A percentile compares a stretch with the other conserved stretches of the same genome.
Evolutionary conservation across 106 monocot genomes (phyloP).

Genomic region (Amphibolis antarctica): DNA sequence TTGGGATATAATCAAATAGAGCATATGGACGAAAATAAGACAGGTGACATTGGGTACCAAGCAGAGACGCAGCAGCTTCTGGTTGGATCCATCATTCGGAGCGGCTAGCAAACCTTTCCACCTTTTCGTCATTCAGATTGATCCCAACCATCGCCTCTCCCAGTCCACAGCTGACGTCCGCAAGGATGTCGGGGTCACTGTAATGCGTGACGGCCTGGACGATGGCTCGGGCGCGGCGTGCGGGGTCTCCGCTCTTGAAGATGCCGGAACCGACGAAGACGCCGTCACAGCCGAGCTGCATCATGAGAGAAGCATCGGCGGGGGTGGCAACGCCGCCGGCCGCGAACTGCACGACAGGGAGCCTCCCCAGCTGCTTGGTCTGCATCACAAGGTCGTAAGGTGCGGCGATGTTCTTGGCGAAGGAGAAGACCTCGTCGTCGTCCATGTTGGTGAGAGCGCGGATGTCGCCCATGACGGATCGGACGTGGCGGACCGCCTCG

Average conservation of each 20-base stretch:
- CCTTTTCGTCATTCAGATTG: conserved; percentile 19
- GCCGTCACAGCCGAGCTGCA: conserved; percentile 25
- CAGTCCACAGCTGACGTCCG: conserved; percentile 19
- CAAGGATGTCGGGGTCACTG: conserved; percentile 15
- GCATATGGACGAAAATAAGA: too few relatives aligned
- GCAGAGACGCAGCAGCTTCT: too few relatives aligned
- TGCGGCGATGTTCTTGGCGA: conserved; percentile 19
- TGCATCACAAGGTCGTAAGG: conserved; percentile 26
- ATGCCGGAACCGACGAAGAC: conserved; percentile 24
- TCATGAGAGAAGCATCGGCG: conserved; percentile 23
- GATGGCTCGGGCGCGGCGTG: conserved; percentile 20
- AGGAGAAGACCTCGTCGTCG: conserved; percentile 23
- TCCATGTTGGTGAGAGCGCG: conserved; percentile 21
- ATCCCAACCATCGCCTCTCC: conserved; percentile 26
- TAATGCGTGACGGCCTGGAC: conserved; percentile 26
- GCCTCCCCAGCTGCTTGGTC: conserved; percentile 23
- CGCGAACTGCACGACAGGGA: conserved; percentile 23
- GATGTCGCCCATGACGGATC: conserved; percentile 18
- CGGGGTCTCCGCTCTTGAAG: conserved; percentile 24
- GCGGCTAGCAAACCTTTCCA: conserved; percentile 20
- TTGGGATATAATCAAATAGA: too few relatives aligned
- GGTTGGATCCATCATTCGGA: conserved; percentile 18
- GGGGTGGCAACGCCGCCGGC: conserved; percentile 23
- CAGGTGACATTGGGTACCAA: too few relatives aligned
- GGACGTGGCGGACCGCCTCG: conserved; percentile 24